These are phyloP conservation scores for Yarrowia sp. DNA, from an alignment of 805 yeast species.

Conservation along the genomic window DNA sequence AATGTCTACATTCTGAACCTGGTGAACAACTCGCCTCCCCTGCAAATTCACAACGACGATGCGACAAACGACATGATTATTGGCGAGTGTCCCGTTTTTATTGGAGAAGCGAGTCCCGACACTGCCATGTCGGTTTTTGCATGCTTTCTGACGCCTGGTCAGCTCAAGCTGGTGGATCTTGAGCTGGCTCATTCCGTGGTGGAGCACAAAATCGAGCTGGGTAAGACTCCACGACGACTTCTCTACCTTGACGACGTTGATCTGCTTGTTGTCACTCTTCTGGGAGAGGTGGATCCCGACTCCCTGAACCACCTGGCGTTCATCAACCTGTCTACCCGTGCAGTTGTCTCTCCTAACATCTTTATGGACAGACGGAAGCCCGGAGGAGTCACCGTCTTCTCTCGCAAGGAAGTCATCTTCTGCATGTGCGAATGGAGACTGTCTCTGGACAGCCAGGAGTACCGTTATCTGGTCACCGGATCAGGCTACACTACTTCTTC, in stretches of 20 bases:
- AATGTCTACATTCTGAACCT: neutral
- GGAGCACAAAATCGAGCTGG: neutral
- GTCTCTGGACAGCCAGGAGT: conserved; percentile 1
- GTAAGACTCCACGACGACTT: conserved; percentile 6
- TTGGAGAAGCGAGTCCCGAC: conserved; percentile 12
- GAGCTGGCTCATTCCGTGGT: neutral
- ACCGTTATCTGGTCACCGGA: neutral
- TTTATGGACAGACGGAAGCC: conserved; percentile 6
- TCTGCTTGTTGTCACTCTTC: neutral
- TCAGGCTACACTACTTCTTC: neutral
- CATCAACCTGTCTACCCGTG: neutral
- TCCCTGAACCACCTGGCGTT: neutral
- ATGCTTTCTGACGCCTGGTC: neutral
- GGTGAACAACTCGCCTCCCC: neutral
- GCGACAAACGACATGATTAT: neutral
- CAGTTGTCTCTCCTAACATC: conserved; percentile 12
- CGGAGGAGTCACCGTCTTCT: conserved; percentile 1
- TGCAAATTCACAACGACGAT: neutral
- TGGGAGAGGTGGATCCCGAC: neutral
- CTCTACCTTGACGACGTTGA: neutral
- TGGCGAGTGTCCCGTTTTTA: conserved; percentile 12
- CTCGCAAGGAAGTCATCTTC: neutral
- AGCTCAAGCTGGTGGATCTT: neutral
- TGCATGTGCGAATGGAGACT: conserved; percentile 12
- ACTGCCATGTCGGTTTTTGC: conserved; percentile 1